These are phyloP conservation scores for Solanum stenotomum DNA, from an alignment of 257 asterid genomes.

Conservation along the genomic window DNA sequence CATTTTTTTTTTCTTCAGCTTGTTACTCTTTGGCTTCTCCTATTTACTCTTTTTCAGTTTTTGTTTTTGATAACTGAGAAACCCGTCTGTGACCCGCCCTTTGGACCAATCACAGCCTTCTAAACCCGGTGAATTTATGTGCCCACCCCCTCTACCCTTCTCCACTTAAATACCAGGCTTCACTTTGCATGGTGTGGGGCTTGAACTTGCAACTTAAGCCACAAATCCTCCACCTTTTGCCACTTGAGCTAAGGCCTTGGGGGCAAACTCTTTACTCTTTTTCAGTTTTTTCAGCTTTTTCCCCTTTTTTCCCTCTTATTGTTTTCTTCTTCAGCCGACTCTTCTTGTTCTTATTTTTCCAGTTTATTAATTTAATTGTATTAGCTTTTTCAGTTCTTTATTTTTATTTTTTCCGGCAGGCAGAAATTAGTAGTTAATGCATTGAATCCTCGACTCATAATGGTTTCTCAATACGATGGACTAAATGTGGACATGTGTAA, in stretches of 20 bases:
- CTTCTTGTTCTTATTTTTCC: background rate
- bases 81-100: too few species aligned
- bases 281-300: background rate
- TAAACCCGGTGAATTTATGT: too few species aligned
- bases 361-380: background rate
- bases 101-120: too few species aligned
- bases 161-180: too few species aligned
- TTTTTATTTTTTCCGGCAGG: background rate
- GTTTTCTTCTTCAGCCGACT: background rate
- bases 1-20: background rate
- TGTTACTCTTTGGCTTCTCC: background rate
- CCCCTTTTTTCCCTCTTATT: background rate
- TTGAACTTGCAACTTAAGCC: too few species aligned
- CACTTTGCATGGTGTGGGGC: too few species aligned
- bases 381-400: background rate
- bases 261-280: too few species aligned
- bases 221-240: too few species aligned
- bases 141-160: too few species aligned
- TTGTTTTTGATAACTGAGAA: too few species aligned
- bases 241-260: too few species aligned
- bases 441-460: background rate
- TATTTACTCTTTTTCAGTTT: background rate
- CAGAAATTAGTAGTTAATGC: background rate
- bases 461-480: background rate
- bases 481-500: background rate